Percentiles rank a stretch among this genome's conserved stretches.
Evolutionary conservation across 1,284 basidiomycete species (phyloP).

Genomic region (Phaffia rhodozyma): DNA sequence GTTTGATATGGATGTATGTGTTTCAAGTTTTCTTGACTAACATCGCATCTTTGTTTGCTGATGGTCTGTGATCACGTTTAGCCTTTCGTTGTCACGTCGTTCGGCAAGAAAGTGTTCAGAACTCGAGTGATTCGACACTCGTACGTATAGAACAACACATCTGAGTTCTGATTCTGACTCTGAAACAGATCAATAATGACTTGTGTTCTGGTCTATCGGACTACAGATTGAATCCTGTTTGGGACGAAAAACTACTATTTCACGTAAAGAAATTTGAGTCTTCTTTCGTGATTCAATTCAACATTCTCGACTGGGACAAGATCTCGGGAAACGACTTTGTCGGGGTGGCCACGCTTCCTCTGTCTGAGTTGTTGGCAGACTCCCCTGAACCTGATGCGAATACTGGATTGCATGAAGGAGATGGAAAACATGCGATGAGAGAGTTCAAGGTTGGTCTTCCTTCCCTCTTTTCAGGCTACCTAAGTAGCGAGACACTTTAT

Average conservation of each 20-base stretch:
- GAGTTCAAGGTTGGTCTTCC: slow-evolving; percentile 49
- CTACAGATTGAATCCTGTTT: slow-evolving; percentile 61
- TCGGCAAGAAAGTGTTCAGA: slow-evolving; percentile 92
- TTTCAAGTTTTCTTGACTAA: no score
- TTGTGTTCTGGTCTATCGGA: slow-evolving; percentile 16
- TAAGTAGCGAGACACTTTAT: neutral
- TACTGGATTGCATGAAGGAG: slow-evolving; percentile 59
- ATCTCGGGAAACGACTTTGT: slow-evolving; percentile 77
- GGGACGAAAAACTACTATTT: slow-evolving; percentile 94
- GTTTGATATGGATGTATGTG: slow-evolving; percentile 19
- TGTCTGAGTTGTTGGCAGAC: slow-evolving; percentile 56
- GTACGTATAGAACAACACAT: neutral
- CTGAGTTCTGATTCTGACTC: neutral
- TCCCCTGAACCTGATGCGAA: slow-evolving; percentile 59
- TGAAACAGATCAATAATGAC: neutral
- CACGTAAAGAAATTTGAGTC: slow-evolving; percentile 78
- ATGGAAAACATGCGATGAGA: slow-evolving; percentile 50
- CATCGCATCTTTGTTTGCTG: no score
- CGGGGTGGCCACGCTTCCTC: slow-evolving; percentile 58
- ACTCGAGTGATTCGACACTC: slow-evolving; percentile 81
- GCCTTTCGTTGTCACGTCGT: slow-evolving; percentile 88
- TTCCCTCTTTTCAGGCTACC: neutral
- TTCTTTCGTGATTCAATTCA: slow-evolving; percentile 58
- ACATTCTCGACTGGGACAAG: slow-evolving; percentile 90
- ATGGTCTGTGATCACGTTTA: slow-evolving; percentile 72